These are phyloP conservation scores for Talaromyces amestolkiae DNA, from an alignment of 2,329 filamentous ascomycete genomes.

Conservation along the genomic window DNA sequence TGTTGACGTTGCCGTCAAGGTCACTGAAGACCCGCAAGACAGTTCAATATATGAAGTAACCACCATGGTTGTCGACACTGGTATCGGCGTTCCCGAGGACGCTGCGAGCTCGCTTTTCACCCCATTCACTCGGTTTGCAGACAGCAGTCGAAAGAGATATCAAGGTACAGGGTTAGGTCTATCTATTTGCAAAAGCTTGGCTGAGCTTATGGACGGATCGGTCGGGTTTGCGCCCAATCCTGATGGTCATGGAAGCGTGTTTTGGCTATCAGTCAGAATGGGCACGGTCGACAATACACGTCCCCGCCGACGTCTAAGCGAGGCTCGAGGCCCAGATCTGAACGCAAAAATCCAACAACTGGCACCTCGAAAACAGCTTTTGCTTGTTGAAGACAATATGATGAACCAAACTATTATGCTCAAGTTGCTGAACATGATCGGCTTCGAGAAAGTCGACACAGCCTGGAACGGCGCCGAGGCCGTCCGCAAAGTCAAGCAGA, in stretches of 20 bases:
- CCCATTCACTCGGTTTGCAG: conserved; percentile 57
- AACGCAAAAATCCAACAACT: conserved; percentile 32
- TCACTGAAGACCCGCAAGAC: conserved; percentile 43
- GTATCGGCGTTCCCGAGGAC: conserved; percentile 52
- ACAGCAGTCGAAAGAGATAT: conserved; percentile 53
- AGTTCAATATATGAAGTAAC: conserved; percentile 45
- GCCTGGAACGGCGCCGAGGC: conserved; percentile 47
- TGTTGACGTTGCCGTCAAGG: conserved; percentile 46
- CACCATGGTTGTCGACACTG: conserved; percentile 55
- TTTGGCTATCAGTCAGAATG: conserved; percentile 52
- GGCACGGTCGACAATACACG: conserved; percentile 35
- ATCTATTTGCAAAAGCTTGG: conserved; percentile 57
- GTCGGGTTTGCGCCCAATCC: conserved; percentile 49
- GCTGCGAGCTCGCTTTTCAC: conserved; percentile 52
- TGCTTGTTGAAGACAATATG: conserved; percentile 45
- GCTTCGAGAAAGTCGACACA: conserved; percentile 43
- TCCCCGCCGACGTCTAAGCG: conserved; percentile 30
- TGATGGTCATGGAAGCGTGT: conserved; percentile 49
- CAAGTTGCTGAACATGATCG: conserved; percentile 39
- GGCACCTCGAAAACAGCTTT: conserved; percentile 41
- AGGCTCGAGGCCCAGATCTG: conserved; percentile 22
- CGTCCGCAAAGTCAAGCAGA: conserved; percentile 42
- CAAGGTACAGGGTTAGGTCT: conserved; percentile 58
- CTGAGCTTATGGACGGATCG: conserved; percentile 56
- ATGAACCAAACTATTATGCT: conserved; percentile 45